phyloP scores from a whole-genome alignment of 306 rosid species.

The Prunus padus region DNA sequence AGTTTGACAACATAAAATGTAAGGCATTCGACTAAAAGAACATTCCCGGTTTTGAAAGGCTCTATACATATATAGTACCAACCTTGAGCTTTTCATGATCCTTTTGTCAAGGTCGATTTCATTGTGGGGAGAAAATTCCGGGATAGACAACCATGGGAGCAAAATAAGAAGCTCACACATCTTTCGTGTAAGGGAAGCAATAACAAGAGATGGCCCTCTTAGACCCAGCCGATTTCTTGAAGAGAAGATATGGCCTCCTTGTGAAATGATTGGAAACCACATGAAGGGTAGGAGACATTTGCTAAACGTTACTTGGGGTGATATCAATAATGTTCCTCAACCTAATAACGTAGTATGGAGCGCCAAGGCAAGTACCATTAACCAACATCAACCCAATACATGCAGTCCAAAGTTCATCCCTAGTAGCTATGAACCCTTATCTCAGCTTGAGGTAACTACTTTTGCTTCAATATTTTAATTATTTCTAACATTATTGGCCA shows the following conservation, averaged over 20 bases:
- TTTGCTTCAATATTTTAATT: neutral
- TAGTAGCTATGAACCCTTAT: neutral
- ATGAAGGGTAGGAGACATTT: slow-evolving; percentile 19
- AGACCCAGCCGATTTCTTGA: slow-evolving; percentile 29
- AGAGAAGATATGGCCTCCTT: slow-evolving; percentile 38
- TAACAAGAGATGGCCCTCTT: slow-evolving; percentile 23
- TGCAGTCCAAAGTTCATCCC: slow-evolving; percentile 21
- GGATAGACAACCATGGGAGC: slow-evolving; percentile 5
- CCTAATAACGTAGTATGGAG: slow-evolving; percentile 27
- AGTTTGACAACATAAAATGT: too few species aligned
- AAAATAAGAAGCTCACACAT: slow-evolving; percentile 11
- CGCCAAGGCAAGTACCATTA: slow-evolving; percentile 6
- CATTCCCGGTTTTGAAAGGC: too few species aligned
- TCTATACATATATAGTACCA: neutral
- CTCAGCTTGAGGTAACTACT: slow-evolving; percentile 20
- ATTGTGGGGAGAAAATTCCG: slow-evolving; percentile 1
- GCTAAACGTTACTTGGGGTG: slow-evolving; percentile 17
- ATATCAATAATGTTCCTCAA: slow-evolving; percentile 14
- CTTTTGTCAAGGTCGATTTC: slow-evolving; percentile 11
- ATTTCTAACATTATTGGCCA: neutral
- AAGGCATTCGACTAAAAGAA: too few species aligned
- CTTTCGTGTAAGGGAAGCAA: slow-evolving; percentile 11
- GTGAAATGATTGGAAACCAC: slow-evolving; percentile 16
- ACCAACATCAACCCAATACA: slow-evolving; percentile 29
- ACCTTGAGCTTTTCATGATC: neutral